Percentiles rank a stretch among this genome's conserved stretches.
These are phyloP conservation scores for Smallanthus sonchifolius DNA, from an alignment of 129 eudicot species.

Conservation along the genomic window DNA sequence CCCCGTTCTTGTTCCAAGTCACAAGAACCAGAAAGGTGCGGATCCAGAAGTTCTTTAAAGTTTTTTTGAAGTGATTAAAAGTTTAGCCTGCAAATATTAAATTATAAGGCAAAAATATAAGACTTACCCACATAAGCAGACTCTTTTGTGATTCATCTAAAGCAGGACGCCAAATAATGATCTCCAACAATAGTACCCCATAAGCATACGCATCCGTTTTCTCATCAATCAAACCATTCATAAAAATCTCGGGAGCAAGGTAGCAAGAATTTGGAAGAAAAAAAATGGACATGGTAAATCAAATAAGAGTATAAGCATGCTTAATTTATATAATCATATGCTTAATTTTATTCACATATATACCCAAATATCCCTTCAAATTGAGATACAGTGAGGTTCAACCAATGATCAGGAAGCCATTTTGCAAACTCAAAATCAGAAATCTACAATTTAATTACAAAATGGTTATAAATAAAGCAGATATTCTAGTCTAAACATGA, in stretches of 20 bases:
- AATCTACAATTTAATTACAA: too few relatives aligned
- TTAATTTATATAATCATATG: too few relatives aligned
- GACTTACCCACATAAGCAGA: slow-evolving; percentile 95
- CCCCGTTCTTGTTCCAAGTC: slow-evolving; percentile 1
- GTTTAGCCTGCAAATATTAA: slow-evolving; percentile 63
- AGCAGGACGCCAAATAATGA: slow-evolving; percentile 83
- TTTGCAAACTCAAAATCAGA: too few relatives aligned
- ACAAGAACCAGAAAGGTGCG: slow-evolving; percentile 49
- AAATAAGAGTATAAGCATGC: too few relatives aligned
- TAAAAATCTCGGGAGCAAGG: slow-evolving; percentile 87
- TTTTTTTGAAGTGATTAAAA: slow-evolving; percentile 43
- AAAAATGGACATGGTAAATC: too few relatives aligned
- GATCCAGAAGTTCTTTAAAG: slow-evolving; percentile 59
- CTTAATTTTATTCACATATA: too few relatives aligned
- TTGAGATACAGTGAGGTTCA: too few relatives aligned
- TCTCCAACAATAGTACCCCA: slow-evolving; percentile 74
- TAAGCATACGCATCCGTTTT: slow-evolving; percentile 86
- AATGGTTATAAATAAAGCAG: too few relatives aligned
- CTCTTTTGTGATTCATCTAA: slow-evolving; percentile 66
- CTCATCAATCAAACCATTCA: slow-evolving; percentile 82
- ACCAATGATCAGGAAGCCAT: too few relatives aligned
- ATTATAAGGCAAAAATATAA: slow-evolving; percentile 7
- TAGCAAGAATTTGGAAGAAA: slow-evolving; percentile 48
- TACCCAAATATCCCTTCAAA: too few relatives aligned
- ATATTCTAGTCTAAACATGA: background rate